Evolutionary conservation across 129 eudicot genomes (phyloP), one percentile per base, ranked within the genome.

Genomic region (Heracleum sosnowskyi): DNA sequence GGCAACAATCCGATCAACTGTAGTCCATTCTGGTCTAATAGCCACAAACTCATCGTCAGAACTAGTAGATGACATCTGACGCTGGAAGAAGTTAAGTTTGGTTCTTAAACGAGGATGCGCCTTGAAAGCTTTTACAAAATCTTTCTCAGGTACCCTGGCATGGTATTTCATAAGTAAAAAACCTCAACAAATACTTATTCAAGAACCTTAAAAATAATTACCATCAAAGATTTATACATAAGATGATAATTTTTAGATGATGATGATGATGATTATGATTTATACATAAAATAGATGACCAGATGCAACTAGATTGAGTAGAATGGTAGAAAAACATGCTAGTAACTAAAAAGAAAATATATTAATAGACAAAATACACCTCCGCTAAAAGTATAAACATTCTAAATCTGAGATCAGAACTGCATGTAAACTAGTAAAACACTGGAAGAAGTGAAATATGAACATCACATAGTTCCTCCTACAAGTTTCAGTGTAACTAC

Each of bases 1-100:
- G 78, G 93, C 96, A 86, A 96, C 79, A 86, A 96, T 77, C 69
- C 99, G 93, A 76, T 96, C 99, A 79, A 96, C 99, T 80, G 92
- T 92, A 46, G 97, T 92, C 90, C 97, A 96, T 57, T 92, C 99
- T 39, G 97, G 93, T 73, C 97, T 87, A 75, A 96, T 88, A 13
- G 97, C 86, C 29, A 90, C 93, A 87, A 79, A 86, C 45, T 96
- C 99, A 79, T 96, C 99, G 29, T 96, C 99, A 34, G 91, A 63
- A 78, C 57, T 90, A 11, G 79, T 81, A 12, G 87, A 85, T 6
- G 90, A 81, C 85, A 85, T 83, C 75, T 90, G 95, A 78, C 85
- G 88, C 66, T 92, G 93, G 63, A 96, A 96, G 79, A 92, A 89
- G 82, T 89, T 90, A 7, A 96, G 91, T 92, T 90, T 96, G 55